Conservation (phyloP, 2,329 filamentous ascomycete genomes). For the Fusarium vanettenii region DNA sequence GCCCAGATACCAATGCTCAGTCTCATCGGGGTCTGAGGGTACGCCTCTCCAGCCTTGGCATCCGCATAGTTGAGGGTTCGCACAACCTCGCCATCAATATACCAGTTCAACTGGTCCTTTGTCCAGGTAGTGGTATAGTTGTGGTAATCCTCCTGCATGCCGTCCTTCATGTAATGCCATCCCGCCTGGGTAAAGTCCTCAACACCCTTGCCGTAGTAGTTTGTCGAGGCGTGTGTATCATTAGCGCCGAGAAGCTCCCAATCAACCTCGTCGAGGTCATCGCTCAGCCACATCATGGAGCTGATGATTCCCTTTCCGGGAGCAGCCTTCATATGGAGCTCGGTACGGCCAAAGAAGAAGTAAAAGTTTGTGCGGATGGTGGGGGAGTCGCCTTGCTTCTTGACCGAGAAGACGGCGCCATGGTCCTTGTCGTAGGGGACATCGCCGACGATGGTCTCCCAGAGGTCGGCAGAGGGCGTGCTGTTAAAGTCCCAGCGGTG, state of each 20-base stretch:
- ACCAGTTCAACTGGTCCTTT: conserved; percentile 72
- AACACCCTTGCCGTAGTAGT: conserved; percentile 83
- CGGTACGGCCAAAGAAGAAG: conserved; percentile 86
- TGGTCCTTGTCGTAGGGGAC: conserved; percentile 69
- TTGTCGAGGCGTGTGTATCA: conserved; percentile 71
- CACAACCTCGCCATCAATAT: conserved; percentile 74
- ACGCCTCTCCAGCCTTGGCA: conserved; percentile 71
- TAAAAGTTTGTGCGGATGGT: conserved; percentile 85
- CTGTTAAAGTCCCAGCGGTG: conserved; percentile 74
- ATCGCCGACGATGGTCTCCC: conserved; percentile 75
- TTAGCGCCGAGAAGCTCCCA: conserved; percentile 84
- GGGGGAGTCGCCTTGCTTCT: conserved; percentile 77
- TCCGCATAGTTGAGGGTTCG: conserved; percentile 72
- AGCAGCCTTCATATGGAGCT: conserved; percentile 82
- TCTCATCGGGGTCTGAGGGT: conserved; percentile 82
- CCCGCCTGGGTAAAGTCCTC: conserved; percentile 71
- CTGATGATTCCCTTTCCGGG: conserved; percentile 81
- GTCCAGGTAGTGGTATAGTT: conserved; percentile 85
- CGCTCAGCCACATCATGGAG: conserved; percentile 84
- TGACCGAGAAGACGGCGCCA: conserved; percentile 80
- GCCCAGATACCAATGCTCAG: conserved; percentile 76
- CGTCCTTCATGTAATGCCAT: conserved; percentile 65
- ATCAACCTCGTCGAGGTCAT: conserved; percentile 89
- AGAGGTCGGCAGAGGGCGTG: conserved; percentile 69
- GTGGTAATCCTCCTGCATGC: conserved; percentile 72